phyloP scores from a whole-genome alignment of 1,139 yeast species.

The Yamadazyma epiphylla region DNA sequence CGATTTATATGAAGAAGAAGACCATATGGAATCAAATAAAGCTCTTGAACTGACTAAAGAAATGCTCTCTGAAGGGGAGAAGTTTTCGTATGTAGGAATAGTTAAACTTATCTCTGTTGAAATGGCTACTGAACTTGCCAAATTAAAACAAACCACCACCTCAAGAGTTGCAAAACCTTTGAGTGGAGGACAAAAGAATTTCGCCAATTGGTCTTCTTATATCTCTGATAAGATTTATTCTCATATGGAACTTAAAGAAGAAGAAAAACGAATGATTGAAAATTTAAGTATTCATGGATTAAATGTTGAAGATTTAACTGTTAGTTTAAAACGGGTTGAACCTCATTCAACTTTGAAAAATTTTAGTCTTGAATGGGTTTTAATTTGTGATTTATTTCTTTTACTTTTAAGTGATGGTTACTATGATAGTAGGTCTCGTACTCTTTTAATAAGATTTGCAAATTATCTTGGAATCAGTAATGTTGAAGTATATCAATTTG shows the following conservation, averaged over 20 bases:
- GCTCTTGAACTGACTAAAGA: conserved; percentile 79
- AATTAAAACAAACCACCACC: conserved; percentile 49
- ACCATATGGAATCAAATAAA: conserved; percentile 47
- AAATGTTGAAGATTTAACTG: conserved; percentile 64
- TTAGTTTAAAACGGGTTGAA: conserved; percentile 44
- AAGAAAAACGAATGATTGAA: conserved; percentile 86
- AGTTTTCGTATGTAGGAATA: conserved; percentile 88
- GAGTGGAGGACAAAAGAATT: conserved; percentile 70
- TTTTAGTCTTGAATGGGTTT: conserved; percentile 72
- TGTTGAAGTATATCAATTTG: conserved; percentile 82
- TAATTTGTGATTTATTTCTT: conserved; percentile 84
- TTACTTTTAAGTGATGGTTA: conserved; percentile 77
- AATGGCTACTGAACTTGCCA: conserved; percentile 77
- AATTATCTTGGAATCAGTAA: conserved; percentile 50
- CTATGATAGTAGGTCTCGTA: conserved; percentile 86
- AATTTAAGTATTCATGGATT: conserved; percentile 82
- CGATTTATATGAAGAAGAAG: conserved; percentile 26
- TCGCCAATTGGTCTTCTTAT: conserved; percentile 82
- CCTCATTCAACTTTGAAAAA: conserved; percentile 14
- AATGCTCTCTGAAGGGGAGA: conserved; percentile 78
- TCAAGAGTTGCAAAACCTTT: conserved; percentile 55
- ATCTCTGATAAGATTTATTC: conserved; percentile 69
- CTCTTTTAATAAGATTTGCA: conserved; percentile 68
- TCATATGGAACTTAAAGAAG: conserved; percentile 72
- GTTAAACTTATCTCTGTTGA: conserved; percentile 72